These are phyloP conservation scores for Pseudogymnoascus sp. DNA, from an alignment of 2,329 filamentous ascomycete species.

Conservation along the genomic window DNA sequence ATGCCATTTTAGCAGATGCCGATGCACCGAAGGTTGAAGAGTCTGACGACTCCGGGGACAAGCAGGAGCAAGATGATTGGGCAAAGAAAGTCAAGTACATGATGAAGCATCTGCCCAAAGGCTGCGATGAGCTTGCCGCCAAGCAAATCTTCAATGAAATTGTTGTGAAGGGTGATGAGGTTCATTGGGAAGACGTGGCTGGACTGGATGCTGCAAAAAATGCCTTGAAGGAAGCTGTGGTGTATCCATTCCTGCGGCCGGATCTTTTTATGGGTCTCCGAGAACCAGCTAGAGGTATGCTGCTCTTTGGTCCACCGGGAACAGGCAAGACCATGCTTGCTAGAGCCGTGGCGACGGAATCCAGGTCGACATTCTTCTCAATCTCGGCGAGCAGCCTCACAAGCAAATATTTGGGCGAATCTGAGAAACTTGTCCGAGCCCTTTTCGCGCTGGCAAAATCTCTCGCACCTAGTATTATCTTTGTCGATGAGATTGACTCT, in stretches of 20 bases:
- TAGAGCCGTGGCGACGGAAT: conserved; percentile 88
- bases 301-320: conserved; percentile 93
- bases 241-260: conserved; percentile 91
- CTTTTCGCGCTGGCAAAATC: conserved; percentile 83
- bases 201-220: conserved; percentile 85
- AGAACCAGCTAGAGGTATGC: conserved; percentile 88
- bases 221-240: conserved; percentile 87
- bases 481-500: conserved; percentile 97
- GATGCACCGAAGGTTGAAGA: conserved; percentile 32
- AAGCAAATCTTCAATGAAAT: conserved; percentile 95
- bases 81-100: conserved; percentile 54
- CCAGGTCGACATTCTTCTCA: conserved; percentile 89
- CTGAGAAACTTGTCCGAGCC: conserved; percentile 89
- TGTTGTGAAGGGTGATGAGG: conserved; percentile 85
- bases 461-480: conserved; percentile 90
- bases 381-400: conserved; percentile 92
- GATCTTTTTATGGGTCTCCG: conserved; percentile 93
- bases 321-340: conserved; percentile 98
- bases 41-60: conserved; percentile 32
- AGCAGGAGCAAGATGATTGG: conserved; percentile 42
- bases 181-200: conserved; percentile 89
- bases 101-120: conserved; percentile 69
- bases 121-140: conserved; percentile 73
- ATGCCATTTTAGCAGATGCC: conserved; percentile 28
- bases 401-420: conserved; percentile 92